Base-by-base conservation (phyloP, 1,284 basidiomycete species). In the Xerocomus cyaneibrunnescens region DNA sequence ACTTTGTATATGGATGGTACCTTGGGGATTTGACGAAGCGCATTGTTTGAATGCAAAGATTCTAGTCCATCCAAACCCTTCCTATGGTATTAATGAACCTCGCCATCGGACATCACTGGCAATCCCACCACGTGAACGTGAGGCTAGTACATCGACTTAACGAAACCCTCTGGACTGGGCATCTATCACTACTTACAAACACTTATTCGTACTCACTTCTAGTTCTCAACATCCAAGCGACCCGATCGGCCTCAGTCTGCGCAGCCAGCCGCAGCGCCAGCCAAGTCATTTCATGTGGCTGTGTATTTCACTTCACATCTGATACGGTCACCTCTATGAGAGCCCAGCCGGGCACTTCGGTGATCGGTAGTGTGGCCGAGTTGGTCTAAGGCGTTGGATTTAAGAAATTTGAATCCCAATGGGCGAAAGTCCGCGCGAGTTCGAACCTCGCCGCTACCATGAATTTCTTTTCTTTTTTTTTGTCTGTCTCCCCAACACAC, bases 331-430 rank as follows among this genome's bases (percentile, higher is more conserved):
- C 41, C 17, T 35, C 16, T 34, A 59, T 57, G 0, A 17, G 3
- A 3, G 22, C 37, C 42, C 27, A 21, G 27, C 1, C 1, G 8
- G 1, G 17, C 0, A 1, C 3, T 0, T 52, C 53, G 51, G 25
- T 48, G 69, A 62, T 68, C 57, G 83, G 83, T 83, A 83, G 79
- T 79, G 81, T 85, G 83, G 83, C 83, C 83, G 84, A 85, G 84
- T 83, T 69, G 83, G 83, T 85, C 81, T 84, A 86, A 86, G 84
- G 84, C 82, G 84, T 85, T 84, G 84, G 84, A 85, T 84, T 86
- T 86, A 87, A 87, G 84, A 62, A 50, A 59, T 59, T 45, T 83
- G 81, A 78, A 78, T 85, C 83, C 84, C 83, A 84, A 85, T 86
- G 83, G 81, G 79, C 76, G 81, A 40, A 76, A 81, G 76, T 75